Evolutionary conservation across 305 asterid species (phyloP).

Genomic region (Rubia balearica): DNA sequence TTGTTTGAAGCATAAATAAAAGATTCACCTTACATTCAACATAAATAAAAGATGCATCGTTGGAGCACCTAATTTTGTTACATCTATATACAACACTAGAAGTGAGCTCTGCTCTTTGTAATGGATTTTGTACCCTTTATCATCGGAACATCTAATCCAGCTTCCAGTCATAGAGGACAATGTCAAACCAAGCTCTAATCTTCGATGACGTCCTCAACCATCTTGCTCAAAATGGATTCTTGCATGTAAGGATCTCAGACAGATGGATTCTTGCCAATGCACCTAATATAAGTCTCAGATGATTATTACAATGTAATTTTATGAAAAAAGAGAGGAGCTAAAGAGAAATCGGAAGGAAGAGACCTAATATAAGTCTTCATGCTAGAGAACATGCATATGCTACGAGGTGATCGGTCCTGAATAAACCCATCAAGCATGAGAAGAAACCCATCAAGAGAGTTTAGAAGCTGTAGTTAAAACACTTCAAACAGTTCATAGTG

Average conservation of each 20-base stretch:
- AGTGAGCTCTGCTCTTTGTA: constrained; percentile 30
- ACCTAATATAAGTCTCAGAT: background rate
- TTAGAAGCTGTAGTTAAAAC: background rate
- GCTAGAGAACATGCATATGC: no score
- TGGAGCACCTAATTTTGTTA: constrained; percentile 20
- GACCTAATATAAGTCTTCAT: no score
- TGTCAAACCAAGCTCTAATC: constrained; percentile 21
- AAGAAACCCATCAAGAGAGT: background rate
- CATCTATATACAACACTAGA: constrained; percentile 27
- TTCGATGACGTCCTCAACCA: constrained; percentile 19
- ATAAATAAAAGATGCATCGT: constrained; percentile 17
- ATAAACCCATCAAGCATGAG: no score
- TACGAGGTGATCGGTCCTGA: no score
- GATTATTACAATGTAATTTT: background rate
- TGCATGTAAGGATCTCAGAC: constrained; percentile 8
- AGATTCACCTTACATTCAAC: constrained; percentile 29
- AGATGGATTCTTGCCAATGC: constrained; percentile 19
- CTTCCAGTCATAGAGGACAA: constrained; percentile 24
- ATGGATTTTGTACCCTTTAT: constrained; percentile 32
- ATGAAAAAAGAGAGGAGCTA: constrained; percentile 11
- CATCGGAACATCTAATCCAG: constrained; percentile 37
- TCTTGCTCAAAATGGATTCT: constrained; percentile 16
- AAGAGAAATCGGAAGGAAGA: background rate
- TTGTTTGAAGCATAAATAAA: no score
- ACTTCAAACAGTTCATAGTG: background rate